phyloP scores from a whole-genome alignment of 2,329 filamentous ascomycete genomes.

The Cytospora piceicola region DNA sequence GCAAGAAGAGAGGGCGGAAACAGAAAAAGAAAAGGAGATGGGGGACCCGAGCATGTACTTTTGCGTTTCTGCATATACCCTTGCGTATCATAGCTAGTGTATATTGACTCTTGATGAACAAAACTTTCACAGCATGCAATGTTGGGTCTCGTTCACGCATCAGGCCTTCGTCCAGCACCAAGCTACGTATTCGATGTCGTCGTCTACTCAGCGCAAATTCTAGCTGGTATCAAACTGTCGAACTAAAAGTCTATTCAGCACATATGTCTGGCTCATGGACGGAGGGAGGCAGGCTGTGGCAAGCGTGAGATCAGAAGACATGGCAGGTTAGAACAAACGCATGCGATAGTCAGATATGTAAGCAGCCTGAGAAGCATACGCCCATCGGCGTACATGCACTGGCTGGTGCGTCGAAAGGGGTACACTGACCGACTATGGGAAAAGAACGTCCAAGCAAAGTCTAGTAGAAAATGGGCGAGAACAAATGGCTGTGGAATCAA shows the following conservation, averaged over 20 bases:
- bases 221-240: too few species aligned
- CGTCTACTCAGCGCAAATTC: too few species aligned
- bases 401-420: neutral
- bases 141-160: neutral
- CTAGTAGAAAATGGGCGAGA: too few species aligned
- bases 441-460: too few species aligned
- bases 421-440: neutral
- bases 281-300: too few species aligned
- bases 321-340: too few species aligned
- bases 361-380: too few species aligned
- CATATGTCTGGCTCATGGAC: too few species aligned
- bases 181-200: neutral
- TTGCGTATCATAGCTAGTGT: neutral
- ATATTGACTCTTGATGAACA: slow-evolving; percentile 1
- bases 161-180: neutral
- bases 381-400: too few species aligned
- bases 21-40: neutral
- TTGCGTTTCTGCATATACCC: slow-evolving; percentile 16
- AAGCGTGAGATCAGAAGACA: too few species aligned
- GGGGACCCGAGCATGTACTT: slow-evolving; percentile 1
- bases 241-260: too few species aligned
- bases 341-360: too few species aligned
- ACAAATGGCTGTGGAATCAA: neutral
- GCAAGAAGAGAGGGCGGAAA: neutral
- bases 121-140: neutral